A percentile compares a stretch with the other conserved stretches of the same genome.
These are phyloP conservation scores for Rosa rugosa DNA, from an alignment of 306 rosid genomes.

Conservation along the genomic window DNA sequence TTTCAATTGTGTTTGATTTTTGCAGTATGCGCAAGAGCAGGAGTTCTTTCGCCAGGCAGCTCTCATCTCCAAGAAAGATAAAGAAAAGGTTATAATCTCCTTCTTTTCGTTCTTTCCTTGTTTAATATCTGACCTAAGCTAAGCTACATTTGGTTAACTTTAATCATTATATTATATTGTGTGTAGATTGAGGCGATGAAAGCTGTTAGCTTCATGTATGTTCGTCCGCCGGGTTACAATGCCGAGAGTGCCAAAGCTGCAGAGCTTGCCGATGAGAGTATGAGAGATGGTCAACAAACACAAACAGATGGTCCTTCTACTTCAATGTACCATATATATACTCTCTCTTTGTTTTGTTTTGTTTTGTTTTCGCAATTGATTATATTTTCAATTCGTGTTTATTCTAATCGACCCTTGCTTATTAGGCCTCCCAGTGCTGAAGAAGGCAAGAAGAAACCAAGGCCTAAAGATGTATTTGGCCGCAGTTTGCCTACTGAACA, in stretches of 20 bases:
- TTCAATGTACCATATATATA: slow-evolving; percentile 42
- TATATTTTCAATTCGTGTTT: background rate
- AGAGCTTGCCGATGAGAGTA: slow-evolving; percentile 66
- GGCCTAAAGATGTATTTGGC: slow-evolving; percentile 97
- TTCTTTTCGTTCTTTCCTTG: too few species aligned
- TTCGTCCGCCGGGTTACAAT: slow-evolving; percentile 93
- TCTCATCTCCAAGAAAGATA: slow-evolving; percentile 81
- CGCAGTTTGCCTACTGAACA: slow-evolving; percentile 88
- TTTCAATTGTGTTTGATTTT: background rate
- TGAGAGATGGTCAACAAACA: slow-evolving; percentile 29
- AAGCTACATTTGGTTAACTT: background rate
- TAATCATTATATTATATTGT: background rate
- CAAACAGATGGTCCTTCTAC: slow-evolving; percentile 40
- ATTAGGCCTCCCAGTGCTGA: slow-evolving; percentile 28
- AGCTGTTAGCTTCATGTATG: slow-evolving; percentile 99
- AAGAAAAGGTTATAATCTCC: slow-evolving; percentile 60
- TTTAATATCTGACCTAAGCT: background rate
- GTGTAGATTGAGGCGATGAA: slow-evolving; percentile 84
- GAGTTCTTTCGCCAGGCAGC: slow-evolving; percentile 83
- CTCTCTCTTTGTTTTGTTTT: background rate
- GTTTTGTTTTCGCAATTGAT: background rate
- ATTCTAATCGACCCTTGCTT: slow-evolving; percentile 2
- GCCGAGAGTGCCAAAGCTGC: slow-evolving; percentile 96
- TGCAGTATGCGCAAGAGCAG: slow-evolving; percentile 91
- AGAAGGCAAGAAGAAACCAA: slow-evolving; percentile 60